These are phyloP conservation scores for Purpureocillium takamizusanense DNA, from an alignment of 2,329 filamentous ascomycete genomes.

Conservation along the genomic window DNA sequence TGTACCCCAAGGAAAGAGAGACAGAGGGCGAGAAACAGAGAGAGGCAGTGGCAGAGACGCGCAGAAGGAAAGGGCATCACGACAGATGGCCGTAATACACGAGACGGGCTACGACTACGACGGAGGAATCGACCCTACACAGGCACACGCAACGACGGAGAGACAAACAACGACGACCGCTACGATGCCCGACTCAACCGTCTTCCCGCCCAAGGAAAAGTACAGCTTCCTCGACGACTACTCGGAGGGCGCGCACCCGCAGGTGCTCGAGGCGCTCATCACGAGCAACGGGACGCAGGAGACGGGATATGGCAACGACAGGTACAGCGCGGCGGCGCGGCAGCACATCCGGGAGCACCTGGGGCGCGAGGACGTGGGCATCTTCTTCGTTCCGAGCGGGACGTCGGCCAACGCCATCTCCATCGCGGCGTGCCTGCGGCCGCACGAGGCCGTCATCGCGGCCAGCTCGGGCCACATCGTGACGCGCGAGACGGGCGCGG, in stretches of 20 bases:
- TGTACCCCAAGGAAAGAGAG: too few relatives aligned
- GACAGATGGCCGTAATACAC: too few relatives aligned
- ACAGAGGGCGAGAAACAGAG: too few relatives aligned
- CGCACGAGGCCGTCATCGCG: slow-evolving; percentile 42
- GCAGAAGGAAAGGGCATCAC: too few relatives aligned
- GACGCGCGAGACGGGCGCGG: slow-evolving; percentile 38
- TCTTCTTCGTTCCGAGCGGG: slow-evolving; percentile 43
- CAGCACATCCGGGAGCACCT: slow-evolving; percentile 29
- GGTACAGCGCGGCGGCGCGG: slow-evolving; percentile 31
- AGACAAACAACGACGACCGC: slow-evolving; percentile 9
- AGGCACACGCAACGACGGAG: not conserved
- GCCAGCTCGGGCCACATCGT: slow-evolving; percentile 40
- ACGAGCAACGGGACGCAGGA: slow-evolving; percentile 35
- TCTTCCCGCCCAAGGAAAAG: slow-evolving; percentile 6
- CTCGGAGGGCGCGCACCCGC: slow-evolving; percentile 40
- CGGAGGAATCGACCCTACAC: not conserved
- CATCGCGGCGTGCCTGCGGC: slow-evolving; percentile 39
- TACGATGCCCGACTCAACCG: slow-evolving; percentile 8
- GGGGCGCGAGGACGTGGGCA: slow-evolving; percentile 28
- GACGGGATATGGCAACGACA: slow-evolving; percentile 35
- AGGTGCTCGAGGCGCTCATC: slow-evolving; percentile 36
- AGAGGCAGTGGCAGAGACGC: too few relatives aligned
- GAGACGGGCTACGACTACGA: too few relatives aligned
- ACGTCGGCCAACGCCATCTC: slow-evolving; percentile 43
- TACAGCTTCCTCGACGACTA: slow-evolving; percentile 44